A percentile compares a stretch with the other conserved stretches of the same genome.
phyloP scores from a whole-genome alignment of 1,139 yeast species.

The Diutina ranongensis region DNA sequence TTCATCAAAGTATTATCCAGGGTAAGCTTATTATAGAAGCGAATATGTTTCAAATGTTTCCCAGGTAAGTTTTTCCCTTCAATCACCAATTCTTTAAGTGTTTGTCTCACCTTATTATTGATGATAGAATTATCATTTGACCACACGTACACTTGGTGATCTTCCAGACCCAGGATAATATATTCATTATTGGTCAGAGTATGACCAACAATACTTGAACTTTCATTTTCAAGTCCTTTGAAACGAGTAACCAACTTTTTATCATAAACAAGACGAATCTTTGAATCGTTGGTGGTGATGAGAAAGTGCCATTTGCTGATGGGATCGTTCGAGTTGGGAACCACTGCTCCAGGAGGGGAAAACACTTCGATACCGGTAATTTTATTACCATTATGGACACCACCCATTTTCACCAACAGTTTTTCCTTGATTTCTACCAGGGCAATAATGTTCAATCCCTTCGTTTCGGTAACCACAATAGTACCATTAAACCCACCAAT shows the following conservation, averaged over 20 bases:
- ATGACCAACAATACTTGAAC: constrained; percentile 62
- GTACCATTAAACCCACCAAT: constrained; percentile 81
- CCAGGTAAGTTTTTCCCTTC: constrained; percentile 23
- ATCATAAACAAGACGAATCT: constrained; percentile 53
- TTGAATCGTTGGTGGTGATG: constrained; percentile 73
- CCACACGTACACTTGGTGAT: constrained; percentile 70
- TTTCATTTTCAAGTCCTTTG: constrained; percentile 62
- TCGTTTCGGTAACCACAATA: constrained; percentile 49
- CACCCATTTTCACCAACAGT: constrained; percentile 18
- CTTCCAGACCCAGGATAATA: constrained; percentile 53
- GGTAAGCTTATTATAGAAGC: constrained; percentile 18
- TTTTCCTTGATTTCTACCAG: constrained; percentile 40
- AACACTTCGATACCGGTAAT: constrained; percentile 31
- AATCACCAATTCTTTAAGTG: constrained; percentile 23
- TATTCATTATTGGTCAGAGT: constrained; percentile 43
- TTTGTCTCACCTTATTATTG: constrained; percentile 24
- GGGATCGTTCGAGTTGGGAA: constrained; percentile 6
- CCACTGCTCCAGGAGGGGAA: constrained; percentile 11
- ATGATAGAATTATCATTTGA: constrained; percentile 31
- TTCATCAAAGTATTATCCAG: constrained; percentile 23
- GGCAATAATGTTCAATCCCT: constrained; percentile 44
- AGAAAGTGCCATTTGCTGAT: constrained; percentile 26
- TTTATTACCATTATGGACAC: constrained; percentile 23
- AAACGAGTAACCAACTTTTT: constrained; percentile 53
- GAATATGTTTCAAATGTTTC: constrained; percentile 23